phyloP scores from a whole-genome alignment of 2,329 filamentous ascomycete species.

The Colletotrichum lentis region DNA sequence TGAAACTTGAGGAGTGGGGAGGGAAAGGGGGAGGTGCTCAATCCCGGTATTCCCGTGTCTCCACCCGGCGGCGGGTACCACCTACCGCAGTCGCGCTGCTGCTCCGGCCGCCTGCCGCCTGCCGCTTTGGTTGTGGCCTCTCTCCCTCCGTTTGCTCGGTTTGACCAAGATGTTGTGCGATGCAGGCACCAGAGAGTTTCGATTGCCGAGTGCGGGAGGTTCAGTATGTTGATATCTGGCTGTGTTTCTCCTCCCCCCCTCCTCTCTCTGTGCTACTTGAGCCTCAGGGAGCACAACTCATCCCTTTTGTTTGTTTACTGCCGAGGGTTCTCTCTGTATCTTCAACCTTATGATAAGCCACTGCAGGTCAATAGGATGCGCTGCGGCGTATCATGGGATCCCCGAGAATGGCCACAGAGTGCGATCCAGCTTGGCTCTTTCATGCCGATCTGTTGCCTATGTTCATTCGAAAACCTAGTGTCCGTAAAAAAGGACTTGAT shows the following conservation, averaged over 20 bases:
- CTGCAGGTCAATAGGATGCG: conserved; percentile 28
- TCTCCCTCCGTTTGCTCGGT: no score
- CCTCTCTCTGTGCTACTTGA: no score
- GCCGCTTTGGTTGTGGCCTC: no score
- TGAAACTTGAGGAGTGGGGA: conserved; percentile 28
- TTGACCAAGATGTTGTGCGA: no score
- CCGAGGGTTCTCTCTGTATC: neutral
- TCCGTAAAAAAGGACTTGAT: neutral
- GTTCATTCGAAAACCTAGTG: conserved; percentile 16
- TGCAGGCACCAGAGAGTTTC: no score
- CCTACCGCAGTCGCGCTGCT: conserved; percentile 30
- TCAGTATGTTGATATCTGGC: no score
- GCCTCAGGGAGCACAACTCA: no score
- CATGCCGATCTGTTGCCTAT: neutral
- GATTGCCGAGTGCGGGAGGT: no score
- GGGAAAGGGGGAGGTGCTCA: neutral
- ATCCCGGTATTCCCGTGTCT: conserved; percentile 27
- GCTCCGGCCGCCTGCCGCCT: conserved; percentile 11
- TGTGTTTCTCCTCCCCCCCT: no score
- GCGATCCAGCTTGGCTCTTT: conserved; percentile 11
- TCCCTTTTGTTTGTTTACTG: neutral
- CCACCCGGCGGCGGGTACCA: conserved; percentile 22
- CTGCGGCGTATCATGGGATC: conserved; percentile 8
- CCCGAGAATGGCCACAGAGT: conserved; percentile 25
- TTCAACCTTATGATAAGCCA: neutral